phyloP scores from a whole-genome alignment of 257 asterid species.

The Salvia splendens region DNA sequence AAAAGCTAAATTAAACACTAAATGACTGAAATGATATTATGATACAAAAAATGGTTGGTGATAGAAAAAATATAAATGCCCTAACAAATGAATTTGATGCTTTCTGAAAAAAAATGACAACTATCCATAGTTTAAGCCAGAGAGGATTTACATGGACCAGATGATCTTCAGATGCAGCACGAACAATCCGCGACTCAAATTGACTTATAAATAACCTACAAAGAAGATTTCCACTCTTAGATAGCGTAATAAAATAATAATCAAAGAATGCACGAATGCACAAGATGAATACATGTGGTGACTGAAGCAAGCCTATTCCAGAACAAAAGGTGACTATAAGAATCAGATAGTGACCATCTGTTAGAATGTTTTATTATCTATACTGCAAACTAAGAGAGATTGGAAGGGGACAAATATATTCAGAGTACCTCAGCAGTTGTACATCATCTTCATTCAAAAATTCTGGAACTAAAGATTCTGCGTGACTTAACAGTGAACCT shows the following conservation, averaged over 20 bases:
- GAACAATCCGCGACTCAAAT: conserved; percentile 50
- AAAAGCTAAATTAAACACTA: background rate
- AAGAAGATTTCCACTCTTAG: conserved; percentile 28
- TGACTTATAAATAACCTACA: conserved; percentile 75
- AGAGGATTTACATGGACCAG: conserved; percentile 53
- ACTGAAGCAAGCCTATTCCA: conserved; percentile 5
- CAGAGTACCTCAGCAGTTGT: conserved; percentile 79
- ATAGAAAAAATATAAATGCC: background rate
- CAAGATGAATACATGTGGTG: background rate
- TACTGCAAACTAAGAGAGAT: conserved; percentile 8
- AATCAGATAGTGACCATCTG: background rate
- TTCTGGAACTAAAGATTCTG: conserved; percentile 80
- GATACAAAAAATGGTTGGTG: background rate
- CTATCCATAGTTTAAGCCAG: conserved; percentile 26
- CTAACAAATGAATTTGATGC: background rate
- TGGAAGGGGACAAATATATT: background rate
- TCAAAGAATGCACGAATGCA: background rate
- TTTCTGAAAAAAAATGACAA: conserved; percentile 8
- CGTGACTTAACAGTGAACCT: conserved; percentile 94
- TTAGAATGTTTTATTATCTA: conserved; percentile 20
- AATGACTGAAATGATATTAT: background rate
- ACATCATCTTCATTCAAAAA: conserved; percentile 87
- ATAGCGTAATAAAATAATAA: conserved; percentile 18
- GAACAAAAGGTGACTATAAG: background rate
- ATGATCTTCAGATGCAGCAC: conserved; percentile 55